Evolutionary conservation across 2,329 filamentous ascomycete genomes (phyloP).

Genomic region (Fusarium praegraminearum): DNA sequence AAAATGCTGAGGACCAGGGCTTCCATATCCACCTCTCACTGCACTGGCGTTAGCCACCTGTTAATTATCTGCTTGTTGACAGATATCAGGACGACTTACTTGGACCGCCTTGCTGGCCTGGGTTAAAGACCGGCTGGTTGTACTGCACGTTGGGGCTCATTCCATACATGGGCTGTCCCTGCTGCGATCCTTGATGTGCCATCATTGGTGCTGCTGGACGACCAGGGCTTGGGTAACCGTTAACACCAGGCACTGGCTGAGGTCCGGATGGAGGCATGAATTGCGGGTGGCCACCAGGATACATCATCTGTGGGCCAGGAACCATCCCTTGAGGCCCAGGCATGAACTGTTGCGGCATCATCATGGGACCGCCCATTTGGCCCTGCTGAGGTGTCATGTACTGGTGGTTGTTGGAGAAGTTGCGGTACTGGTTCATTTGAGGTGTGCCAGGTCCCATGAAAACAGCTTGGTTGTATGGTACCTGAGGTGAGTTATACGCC

Average conservation of each 20-base stretch:
- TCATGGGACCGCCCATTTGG: constrained; percentile 82
- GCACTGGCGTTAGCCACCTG: constrained; percentile 55
- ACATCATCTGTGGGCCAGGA: constrained; percentile 83
- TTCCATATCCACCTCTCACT: constrained; percentile 73
- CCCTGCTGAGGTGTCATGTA: constrained; percentile 78
- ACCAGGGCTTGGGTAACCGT: constrained; percentile 89
- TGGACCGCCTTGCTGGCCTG: constrained; percentile 74
- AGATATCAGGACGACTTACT: constrained; percentile 68
- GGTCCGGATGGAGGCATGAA: constrained; percentile 72
- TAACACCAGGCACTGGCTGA: constrained; percentile 72
- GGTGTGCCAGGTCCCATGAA: constrained; percentile 77
- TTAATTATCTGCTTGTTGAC: constrained; percentile 32
- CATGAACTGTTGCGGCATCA: constrained; percentile 85
- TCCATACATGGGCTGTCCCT: constrained; percentile 82
- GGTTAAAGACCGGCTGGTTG: constrained; percentile 78
- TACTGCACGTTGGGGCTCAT: constrained; percentile 82
- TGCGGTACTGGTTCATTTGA: constrained; percentile 77
- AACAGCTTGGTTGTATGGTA: constrained; percentile 78
- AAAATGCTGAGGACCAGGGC: constrained; percentile 70
- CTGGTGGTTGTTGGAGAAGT: constrained; percentile 75
- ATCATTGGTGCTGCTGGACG: constrained; percentile 87
- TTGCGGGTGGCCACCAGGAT: constrained; percentile 73
- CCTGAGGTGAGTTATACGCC: constrained; percentile 77
- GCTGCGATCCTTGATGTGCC: constrained; percentile 93
- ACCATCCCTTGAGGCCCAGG: constrained; percentile 77